A percentile compares a stretch with the other conserved stretches of the same genome.
Evolutionary conservation across 2,329 filamentous ascomycete genomes (phyloP).

Genomic region (Paecilomyces dactylethromorphus): DNA sequence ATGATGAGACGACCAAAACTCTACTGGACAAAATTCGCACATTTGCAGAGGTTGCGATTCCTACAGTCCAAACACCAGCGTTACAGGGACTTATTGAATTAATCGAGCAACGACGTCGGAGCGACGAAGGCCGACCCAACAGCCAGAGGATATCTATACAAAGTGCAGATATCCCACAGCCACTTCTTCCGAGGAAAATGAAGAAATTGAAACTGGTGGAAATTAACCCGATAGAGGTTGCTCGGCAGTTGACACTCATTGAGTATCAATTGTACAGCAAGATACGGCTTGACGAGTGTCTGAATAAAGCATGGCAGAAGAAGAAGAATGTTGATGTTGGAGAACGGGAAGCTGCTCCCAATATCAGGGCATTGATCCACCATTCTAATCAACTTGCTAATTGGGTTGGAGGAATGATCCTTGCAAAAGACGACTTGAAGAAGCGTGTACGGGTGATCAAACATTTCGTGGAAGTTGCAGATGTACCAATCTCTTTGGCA

Average conservation of each 20-base stretch:
- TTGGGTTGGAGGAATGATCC: conserved; percentile 94
- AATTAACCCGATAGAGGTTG: conserved; percentile 87
- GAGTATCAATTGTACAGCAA: conserved; percentile 85
- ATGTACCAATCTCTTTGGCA: conserved; percentile 47
- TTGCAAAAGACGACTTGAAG: conserved; percentile 84
- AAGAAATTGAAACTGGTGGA: conserved; percentile 95
- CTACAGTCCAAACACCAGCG: conserved; percentile 20
- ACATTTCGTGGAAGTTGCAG: conserved; percentile 86
- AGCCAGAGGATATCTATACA: conserved; percentile 76
- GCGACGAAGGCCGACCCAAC: conserved; percentile 76
- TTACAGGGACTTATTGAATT: conserved; percentile 72
- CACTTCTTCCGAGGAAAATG: conserved; percentile 94
- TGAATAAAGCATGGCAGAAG: conserved; percentile 96
- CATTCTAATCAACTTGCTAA: conserved; percentile 97
- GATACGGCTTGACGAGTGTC: conserved; percentile 83
- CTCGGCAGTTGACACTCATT: conserved; percentile 86
- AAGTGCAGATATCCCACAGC: conserved; percentile 69
- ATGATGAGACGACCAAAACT: conserved; percentile 56
- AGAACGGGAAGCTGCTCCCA: conserved; percentile 68
- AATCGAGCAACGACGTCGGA: conserved; percentile 74
- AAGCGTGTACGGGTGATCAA: conserved; percentile 91
- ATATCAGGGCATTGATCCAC: conserved; percentile 86
- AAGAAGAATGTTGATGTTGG: conserved; percentile 74
- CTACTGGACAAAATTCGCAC: conserved; percentile 75
- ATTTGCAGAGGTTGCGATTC: conserved; percentile 51